Conservation (phyloP, 192 early-diverging fungal genomes). For the Umbelopsis sp. region DNA sequence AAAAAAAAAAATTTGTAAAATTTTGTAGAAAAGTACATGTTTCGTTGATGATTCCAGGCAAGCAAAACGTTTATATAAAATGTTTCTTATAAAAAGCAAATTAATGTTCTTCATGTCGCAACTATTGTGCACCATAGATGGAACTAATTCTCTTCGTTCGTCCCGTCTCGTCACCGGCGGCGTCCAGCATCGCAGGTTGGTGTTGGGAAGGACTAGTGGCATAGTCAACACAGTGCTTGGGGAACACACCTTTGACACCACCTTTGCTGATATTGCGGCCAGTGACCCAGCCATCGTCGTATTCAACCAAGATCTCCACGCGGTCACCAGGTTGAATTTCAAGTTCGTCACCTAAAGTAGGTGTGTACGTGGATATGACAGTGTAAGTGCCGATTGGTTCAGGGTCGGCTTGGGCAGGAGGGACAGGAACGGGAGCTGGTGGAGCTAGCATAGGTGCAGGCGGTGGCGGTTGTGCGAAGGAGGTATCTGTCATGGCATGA, state of each 20-base stretch:
- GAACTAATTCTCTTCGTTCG: conserved; percentile 24
- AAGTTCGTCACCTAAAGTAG: conserved; percentile 50
- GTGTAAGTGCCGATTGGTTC: conserved; percentile 46
- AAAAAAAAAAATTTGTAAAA: no score
- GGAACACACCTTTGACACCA: conserved; percentile 49
- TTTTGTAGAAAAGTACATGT: background rate
- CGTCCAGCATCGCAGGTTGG: conserved; percentile 12
- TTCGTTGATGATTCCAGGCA: no score
- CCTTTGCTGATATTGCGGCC: conserved; percentile 47
- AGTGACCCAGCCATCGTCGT: conserved; percentile 55
- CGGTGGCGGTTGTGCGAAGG: background rate
- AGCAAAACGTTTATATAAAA: no score
- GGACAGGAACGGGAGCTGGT: background rate
- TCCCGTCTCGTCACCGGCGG: conserved; percentile 7
- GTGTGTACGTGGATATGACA: conserved; percentile 43
- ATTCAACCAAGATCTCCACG: conserved; percentile 47
- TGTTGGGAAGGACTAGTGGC: conserved; percentile 4
- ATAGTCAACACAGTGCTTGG: conserved; percentile 44
- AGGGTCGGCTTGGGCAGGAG: conserved; percentile 12
- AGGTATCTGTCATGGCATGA: background rate
- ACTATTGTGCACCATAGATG: conserved; percentile 16
- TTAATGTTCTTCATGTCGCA: background rate
- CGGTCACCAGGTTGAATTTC: conserved; percentile 49
- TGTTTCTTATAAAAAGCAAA: background rate
- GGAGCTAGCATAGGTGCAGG: background rate